Conservation (phyloP, 176 grass and related monocot genomes). For the Carex parvula region DNA sequence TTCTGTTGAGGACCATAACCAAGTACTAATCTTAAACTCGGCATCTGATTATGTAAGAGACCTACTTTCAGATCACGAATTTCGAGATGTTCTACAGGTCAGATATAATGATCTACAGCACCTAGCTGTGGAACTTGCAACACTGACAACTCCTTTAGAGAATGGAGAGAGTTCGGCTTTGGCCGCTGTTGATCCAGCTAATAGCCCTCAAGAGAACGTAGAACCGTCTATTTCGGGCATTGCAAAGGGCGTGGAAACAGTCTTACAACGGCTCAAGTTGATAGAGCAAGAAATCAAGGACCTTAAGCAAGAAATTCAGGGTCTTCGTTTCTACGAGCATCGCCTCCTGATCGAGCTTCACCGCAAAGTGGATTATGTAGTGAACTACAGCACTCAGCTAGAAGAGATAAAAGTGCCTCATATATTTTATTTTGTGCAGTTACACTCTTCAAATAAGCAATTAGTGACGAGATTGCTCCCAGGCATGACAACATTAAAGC, state of each 20-base stretch:
- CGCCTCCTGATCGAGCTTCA: slow-evolving; percentile 70
- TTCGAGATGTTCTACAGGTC: slow-evolving; percentile 70
- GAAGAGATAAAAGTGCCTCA: slow-evolving; percentile 81
- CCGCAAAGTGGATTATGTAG: slow-evolving; percentile 71
- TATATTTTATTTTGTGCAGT: slow-evolving; percentile 80
- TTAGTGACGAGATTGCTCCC: slow-evolving; percentile 69
- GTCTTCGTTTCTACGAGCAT: slow-evolving; percentile 79
- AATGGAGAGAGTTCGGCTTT: neutral
- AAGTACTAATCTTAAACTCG: slow-evolving; percentile 43
- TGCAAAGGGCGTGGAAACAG: slow-evolving; percentile 81
- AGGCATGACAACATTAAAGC: slow-evolving; percentile 57
- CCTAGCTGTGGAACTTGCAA: slow-evolving; percentile 62
- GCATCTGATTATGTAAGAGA: slow-evolving; percentile 63
- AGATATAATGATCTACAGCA: slow-evolving; percentile 89
- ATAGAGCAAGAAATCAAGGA: slow-evolving; percentile 88
- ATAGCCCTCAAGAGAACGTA: slow-evolving; percentile 25
- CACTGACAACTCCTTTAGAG: slow-evolving; percentile 9
- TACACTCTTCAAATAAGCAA: slow-evolving; percentile 45
- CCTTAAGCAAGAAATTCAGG: slow-evolving; percentile 77
- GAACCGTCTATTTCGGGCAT: slow-evolving; percentile 83
- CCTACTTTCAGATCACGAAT: slow-evolving; percentile 75
- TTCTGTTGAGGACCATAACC: slow-evolving; percentile 48
- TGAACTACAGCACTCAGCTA: slow-evolving; percentile 69
- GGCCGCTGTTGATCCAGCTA: slow-evolving; percentile 25
- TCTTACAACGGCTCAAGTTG: slow-evolving; percentile 74